Evolutionary conservation across 2,329 filamentous ascomycete genomes (phyloP).

Genomic region (Thielaviopsis euricoi): DNA sequence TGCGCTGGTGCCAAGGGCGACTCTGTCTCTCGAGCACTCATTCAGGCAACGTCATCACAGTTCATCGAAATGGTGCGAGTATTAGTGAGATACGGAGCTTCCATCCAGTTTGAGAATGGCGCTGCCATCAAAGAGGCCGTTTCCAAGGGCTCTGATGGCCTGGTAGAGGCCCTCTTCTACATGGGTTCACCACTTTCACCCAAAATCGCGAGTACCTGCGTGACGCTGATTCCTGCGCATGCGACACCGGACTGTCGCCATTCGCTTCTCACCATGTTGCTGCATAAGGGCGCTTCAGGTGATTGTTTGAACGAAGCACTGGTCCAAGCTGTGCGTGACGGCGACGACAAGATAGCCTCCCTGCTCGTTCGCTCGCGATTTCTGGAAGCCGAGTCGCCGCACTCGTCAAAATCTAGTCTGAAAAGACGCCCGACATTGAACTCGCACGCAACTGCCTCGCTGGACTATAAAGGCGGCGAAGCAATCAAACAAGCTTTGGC

Average conservation of each 20-base stretch:
- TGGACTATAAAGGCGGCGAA: slow-evolving; percentile 33
- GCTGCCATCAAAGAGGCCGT: slow-evolving; percentile 33
- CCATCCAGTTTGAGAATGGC: slow-evolving; percentile 36
- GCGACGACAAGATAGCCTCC: slow-evolving; percentile 29
- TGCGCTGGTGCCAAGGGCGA: slow-evolving; percentile 41
- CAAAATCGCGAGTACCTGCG: slow-evolving; percentile 31
- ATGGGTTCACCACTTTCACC: slow-evolving; percentile 28
- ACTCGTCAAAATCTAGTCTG: slow-evolving; percentile 5
- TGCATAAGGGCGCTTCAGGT: slow-evolving; percentile 35
- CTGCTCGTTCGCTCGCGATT: slow-evolving; percentile 34
- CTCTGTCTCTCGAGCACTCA: slow-evolving; percentile 29
- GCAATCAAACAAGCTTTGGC: slow-evolving; percentile 33
- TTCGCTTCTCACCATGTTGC: slow-evolving; percentile 26
- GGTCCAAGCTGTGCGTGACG: slow-evolving; percentile 30
- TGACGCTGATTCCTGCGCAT: slow-evolving; percentile 31
- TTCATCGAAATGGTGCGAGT: slow-evolving; percentile 38
- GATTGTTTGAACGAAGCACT: slow-evolving; percentile 30
- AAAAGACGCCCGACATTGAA: slow-evolving; percentile 20
- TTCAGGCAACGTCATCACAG: slow-evolving; percentile 30
- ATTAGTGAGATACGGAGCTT: slow-evolving; percentile 36
- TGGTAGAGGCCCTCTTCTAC: slow-evolving; percentile 31
- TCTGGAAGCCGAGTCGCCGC: slow-evolving; percentile 19
- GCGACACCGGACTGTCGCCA: slow-evolving; percentile 28
- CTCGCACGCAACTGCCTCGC: slow-evolving; percentile 34
- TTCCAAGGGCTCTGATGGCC: slow-evolving; percentile 26